Evolutionary conservation across 2,329 filamentous ascomycete genomes (phyloP).

Genomic region (Aschersonia sp.): DNA sequence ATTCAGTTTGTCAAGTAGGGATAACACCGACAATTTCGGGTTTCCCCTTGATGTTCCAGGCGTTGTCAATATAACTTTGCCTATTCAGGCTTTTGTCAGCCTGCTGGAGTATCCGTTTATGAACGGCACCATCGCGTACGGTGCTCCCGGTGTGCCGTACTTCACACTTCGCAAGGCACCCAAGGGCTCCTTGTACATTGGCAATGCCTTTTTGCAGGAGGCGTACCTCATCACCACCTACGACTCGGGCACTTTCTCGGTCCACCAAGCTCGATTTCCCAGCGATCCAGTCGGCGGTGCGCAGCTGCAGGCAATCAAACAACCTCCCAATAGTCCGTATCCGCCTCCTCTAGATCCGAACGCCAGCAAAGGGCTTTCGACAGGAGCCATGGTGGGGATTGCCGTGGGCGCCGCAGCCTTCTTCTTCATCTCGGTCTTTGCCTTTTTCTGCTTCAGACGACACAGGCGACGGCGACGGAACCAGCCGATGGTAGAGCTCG

Average conservation of each 20-base stretch:
- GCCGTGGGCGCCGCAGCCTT: constrained; percentile 25
- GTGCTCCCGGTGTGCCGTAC: constrained; percentile 36
- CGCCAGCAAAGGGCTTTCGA: constrained; percentile 17
- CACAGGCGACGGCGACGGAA: constrained; percentile 17
- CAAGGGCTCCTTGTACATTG: constrained; percentile 42
- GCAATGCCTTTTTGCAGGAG: constrained; percentile 57
- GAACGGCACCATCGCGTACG: constrained; percentile 26
- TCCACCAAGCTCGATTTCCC: constrained; percentile 43
- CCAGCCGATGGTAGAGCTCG: constrained; percentile 10
- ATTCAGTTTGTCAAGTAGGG: constrained; percentile 40
- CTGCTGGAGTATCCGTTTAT: constrained; percentile 34
- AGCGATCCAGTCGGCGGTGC: constrained; percentile 22
- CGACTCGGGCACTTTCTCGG: constrained; percentile 34
- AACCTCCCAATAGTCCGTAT: constrained; percentile 30
- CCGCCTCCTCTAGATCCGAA: constrained; percentile 18
- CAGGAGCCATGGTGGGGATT: constrained; percentile 29
- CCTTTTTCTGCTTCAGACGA: constrained; percentile 18
- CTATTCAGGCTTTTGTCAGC: constrained; percentile 34
- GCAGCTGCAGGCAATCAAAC: constrained; percentile 26
- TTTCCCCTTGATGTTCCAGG: constrained; percentile 31
- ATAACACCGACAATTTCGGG: constrained; percentile 38
- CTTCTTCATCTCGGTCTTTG: constrained; percentile 13
- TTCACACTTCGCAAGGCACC: constrained; percentile 49
- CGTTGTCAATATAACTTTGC: constrained; percentile 41
- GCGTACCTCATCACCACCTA: constrained; percentile 45